A percentile compares a stretch with the other conserved stretches of the same genome.
phyloP scores from a whole-genome alignment of 1,284 basidiomycete species.

The Irpex sp. region DNA sequence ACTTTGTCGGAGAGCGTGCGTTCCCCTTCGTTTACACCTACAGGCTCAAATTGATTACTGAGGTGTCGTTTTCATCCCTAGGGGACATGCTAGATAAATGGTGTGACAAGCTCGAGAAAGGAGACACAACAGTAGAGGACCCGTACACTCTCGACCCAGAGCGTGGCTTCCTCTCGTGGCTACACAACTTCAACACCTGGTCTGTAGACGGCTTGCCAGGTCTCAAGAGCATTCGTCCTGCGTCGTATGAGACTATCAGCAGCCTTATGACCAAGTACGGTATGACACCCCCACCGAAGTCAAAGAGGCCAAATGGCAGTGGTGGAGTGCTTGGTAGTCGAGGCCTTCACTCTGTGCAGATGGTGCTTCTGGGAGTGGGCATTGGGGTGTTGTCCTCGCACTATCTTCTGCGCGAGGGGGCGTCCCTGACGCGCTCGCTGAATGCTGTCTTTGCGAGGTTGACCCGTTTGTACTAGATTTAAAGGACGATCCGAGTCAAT shows the following conservation, averaged over 20 bases:
- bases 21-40: background rate
- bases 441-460: too few species aligned
- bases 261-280: constrained; percentile 13
- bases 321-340: background rate
- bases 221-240: constrained; percentile 4
- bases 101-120: constrained; percentile 7
- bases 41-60: background rate
- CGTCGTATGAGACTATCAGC: constrained; percentile 2
- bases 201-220: constrained; percentile 21
- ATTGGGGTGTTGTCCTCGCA: constrained; percentile 2
- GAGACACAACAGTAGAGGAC: constrained; percentile 11
- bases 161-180: constrained; percentile 12
- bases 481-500: too few species aligned
- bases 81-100: constrained; percentile 9
- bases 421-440: background rate
- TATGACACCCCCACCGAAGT: background rate
- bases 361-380: constrained; percentile 6
- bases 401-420: background rate
- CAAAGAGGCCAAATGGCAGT: background rate
- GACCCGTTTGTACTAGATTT: too few species aligned
- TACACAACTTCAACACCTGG: constrained; percentile 17
- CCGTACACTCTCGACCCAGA: constrained; percentile 10
- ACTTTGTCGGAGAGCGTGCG: constrained; percentile 15
- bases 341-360: background rate
- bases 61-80: background rate